Percentiles rank a stretch among this genome's conserved stretches.
phyloP scores from a whole-genome alignment of 73 alveolate genomes.

The Breviolum minutum region DNA sequence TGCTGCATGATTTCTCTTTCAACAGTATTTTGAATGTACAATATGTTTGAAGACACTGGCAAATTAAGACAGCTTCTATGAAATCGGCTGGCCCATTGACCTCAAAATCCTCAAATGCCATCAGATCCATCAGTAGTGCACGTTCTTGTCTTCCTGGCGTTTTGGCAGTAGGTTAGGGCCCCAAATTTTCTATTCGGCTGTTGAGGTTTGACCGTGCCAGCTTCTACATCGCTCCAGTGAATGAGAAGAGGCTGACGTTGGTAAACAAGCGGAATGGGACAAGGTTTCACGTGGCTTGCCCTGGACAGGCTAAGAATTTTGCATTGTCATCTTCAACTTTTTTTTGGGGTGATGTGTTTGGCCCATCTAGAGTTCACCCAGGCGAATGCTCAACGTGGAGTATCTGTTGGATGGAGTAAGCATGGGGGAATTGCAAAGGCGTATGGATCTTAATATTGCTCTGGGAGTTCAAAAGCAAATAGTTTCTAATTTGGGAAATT shows the following conservation, averaged over 20 bases:
- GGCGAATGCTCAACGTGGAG: background rate
- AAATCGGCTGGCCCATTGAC: no score
- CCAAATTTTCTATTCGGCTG: no score
- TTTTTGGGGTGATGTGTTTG: background rate
- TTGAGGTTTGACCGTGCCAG: constrained; percentile 24
- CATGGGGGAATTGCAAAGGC: constrained; percentile 13
- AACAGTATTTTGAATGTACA: no score
- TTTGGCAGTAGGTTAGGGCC: no score
- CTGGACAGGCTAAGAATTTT: background rate
- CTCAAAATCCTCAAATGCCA: no score
- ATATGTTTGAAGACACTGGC: no score
- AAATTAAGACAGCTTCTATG: no score
- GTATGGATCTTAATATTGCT: background rate
- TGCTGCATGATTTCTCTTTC: no score
- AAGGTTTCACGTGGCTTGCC: background rate
- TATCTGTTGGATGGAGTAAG: constrained; percentile 12
- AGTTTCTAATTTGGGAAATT: background rate
- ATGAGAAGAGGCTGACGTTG: background rate
- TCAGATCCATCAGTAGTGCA: no score
- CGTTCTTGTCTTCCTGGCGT: no score
- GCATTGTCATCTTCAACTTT: background rate
- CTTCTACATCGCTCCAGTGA: constrained; percentile 8
- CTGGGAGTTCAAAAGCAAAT: background rate
- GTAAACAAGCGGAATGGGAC: background rate
- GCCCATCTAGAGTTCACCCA: background rate